These are phyloP conservation scores for Pseudogymnoascus sp. DNA, from an alignment of 2,329 filamentous ascomycete genomes.

Conservation along the genomic window DNA sequence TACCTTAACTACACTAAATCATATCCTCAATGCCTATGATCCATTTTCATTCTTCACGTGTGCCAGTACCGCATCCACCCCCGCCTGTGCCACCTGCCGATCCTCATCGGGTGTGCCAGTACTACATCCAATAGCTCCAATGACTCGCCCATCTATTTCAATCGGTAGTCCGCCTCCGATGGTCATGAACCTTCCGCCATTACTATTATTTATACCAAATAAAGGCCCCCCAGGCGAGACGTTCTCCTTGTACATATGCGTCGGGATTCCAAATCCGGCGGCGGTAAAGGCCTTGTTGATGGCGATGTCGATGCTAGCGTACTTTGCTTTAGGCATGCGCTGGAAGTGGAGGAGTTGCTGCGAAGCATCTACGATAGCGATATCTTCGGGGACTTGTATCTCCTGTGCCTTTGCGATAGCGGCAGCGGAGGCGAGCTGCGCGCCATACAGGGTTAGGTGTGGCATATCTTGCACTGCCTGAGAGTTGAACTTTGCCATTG, in stretches of 20 bases:
- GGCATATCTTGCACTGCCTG: neutral
- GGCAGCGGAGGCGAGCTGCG: conserved; percentile 22
- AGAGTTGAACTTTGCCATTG: neutral
- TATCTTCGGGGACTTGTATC: conserved; percentile 24
- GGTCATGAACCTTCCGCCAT: conserved; percentile 46
- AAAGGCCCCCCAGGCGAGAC: conserved; percentile 46
- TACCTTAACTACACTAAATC: neutral
- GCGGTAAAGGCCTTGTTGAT: conserved; percentile 47
- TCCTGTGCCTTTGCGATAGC: conserved; percentile 20
- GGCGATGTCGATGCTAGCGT: conserved; percentile 19
- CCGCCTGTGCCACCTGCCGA: conserved; percentile 44
- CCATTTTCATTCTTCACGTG: neutral
- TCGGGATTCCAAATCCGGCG: conserved; percentile 45
- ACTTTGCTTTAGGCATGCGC: conserved; percentile 23
- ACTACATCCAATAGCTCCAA: conserved; percentile 48
- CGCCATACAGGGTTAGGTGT: conserved; percentile 22
- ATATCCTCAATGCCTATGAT: neutral
- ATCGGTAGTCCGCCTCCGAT: conserved; percentile 49
- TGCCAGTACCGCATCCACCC: conserved; percentile 39
- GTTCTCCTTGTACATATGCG: conserved; percentile 44
- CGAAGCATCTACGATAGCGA: conserved; percentile 24
- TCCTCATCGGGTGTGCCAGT: conserved; percentile 49
- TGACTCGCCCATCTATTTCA: conserved; percentile 37
- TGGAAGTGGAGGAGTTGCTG: conserved; percentile 23
- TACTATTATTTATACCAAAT: conserved; percentile 45